Evolutionary conservation across 768 basidiomycete species (phyloP).

Genomic region (Cubamyces sp.): DNA sequence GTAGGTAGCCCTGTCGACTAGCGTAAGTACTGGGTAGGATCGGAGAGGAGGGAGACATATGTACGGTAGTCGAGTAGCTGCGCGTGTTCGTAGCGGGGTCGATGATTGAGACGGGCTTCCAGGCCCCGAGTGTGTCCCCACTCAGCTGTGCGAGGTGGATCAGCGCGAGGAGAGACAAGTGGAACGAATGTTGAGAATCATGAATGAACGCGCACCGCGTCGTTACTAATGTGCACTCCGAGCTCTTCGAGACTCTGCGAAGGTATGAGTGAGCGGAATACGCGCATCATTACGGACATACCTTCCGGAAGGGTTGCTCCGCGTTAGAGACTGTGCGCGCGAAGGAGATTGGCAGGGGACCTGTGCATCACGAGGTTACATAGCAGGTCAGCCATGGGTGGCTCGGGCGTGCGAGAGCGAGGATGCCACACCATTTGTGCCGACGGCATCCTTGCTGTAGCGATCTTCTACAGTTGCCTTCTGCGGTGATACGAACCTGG

Average conservation of each 20-base stretch:
- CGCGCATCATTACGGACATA: background rate
- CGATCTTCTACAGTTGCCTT: background rate
- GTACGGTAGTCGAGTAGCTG: conserved; percentile 31
- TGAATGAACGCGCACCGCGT: conserved; percentile 9
- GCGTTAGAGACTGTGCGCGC: conserved; percentile 3
- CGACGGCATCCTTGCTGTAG: conserved; percentile 16
- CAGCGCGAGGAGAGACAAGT: background rate
- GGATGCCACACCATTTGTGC: conserved; percentile 11
- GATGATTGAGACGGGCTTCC: conserved; percentile 18
- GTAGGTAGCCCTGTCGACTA: conserved; percentile 24
- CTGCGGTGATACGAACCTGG: background rate
- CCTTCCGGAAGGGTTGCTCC: conserved; percentile 25
- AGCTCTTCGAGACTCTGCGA: conserved; percentile 13
- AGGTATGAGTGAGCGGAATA: background rate
- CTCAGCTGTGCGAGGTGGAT: background rate
- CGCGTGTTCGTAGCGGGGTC: conserved; percentile 30
- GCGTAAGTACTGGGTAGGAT: background rate
- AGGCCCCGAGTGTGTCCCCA: background rate
- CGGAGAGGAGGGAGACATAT: background rate
- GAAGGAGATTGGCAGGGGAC: conserved; percentile 23
- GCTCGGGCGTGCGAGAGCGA: too few relatives aligned
- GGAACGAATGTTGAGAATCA: background rate
- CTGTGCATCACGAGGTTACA: background rate
- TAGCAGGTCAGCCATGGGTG: too few relatives aligned
- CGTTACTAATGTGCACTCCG: conserved; percentile 11